Evolutionary conservation across 2,329 filamentous ascomycete species (phyloP).

Genomic region (Gliomastix tumulicola): DNA sequence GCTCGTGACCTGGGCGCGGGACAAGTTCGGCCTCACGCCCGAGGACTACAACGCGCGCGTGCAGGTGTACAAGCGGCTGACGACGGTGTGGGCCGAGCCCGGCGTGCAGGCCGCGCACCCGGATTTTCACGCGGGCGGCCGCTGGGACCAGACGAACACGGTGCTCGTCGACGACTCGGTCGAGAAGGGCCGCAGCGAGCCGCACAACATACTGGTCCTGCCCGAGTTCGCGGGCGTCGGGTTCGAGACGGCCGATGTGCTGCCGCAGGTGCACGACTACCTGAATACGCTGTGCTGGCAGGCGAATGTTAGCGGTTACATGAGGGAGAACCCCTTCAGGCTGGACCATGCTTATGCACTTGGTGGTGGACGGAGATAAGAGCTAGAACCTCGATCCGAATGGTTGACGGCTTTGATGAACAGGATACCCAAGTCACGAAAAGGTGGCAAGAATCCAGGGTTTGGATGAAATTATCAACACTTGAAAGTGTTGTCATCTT

Average conservation of each 20-base stretch:
- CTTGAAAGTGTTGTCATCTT: no score
- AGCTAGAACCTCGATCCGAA: no score
- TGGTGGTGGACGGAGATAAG: no score
- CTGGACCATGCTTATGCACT: no score
- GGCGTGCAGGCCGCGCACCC: slow-evolving; percentile 36
- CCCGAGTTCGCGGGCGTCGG: slow-evolving; percentile 62
- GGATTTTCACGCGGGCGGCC: slow-evolving; percentile 22
- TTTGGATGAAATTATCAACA: no score
- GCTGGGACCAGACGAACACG: slow-evolving; percentile 81
- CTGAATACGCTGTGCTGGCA: slow-evolving; percentile 47
- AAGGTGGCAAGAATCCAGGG: no score
- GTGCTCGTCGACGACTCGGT: slow-evolving; percentile 80
- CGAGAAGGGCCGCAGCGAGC: slow-evolving; percentile 77
- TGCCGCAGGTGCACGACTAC: slow-evolving; percentile 56
- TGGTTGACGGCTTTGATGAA: no score
- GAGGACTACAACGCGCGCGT: slow-evolving; percentile 63
- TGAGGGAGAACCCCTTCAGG: slow-evolving; percentile 43
- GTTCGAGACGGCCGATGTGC: slow-evolving; percentile 32
- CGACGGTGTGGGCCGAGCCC: slow-evolving; percentile 58
- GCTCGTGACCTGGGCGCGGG: slow-evolving; percentile 70
- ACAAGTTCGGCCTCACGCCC: slow-evolving; percentile 61
- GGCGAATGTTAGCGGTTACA: slow-evolving; percentile 56
- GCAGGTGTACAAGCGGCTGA: slow-evolving; percentile 85
- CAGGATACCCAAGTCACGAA: no score
- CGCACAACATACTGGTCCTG: slow-evolving; percentile 73